Base-by-base conservation (phyloP, 1,284 basidiomycete species). In the Chiua sp. region DNA sequence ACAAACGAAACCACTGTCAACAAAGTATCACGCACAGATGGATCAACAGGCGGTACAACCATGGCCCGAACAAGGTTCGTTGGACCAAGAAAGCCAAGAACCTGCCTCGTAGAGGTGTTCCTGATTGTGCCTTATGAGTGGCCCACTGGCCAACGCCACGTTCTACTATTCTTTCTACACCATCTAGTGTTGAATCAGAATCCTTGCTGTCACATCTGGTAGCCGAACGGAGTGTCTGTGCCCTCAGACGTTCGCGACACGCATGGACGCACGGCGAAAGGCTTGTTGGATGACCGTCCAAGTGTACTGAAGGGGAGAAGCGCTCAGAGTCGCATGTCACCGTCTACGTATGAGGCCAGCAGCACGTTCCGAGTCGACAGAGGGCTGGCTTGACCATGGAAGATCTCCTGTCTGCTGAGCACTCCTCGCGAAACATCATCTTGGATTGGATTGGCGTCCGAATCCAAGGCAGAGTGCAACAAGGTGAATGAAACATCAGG, bases 221-320 rank as follows among this genome's bases (percentile, higher is more conserved):
- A 42, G 20, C 18, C 39, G 39, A 42, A 20, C 20, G 39, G 39
- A 42, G 8, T n/a, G 39, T 11, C 39, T 87, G n/a, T 78, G 78
- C 7, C 87, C 87, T 42, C 87, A 87, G 52, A 95, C 76, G 71
- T 94, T 94, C 42, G 94, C 93, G 20, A 98, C 93, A 23, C 95
- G 86, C 54, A 92, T 75, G 37, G 92, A 94, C 49, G 88, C 86
- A 18, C 90, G 81, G n/a, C 87, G 80, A 8, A 96, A 64, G 51
- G 91, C 80, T 30, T 79, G 79, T 65, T 82, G 84, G 52, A 92
- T 75, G 16, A 80, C 83, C 8, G 81, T 81, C 3, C 82, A 82
- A 4, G 87, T 86, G 66, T 79, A 84, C 65, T 83, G 84, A 44
- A 88, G 69, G 3, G 87, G 83, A 0, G 87, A 87, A 22, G 84